Evolutionary conservation across 2,329 filamentous ascomycete genomes (phyloP), one percentile per base, ranked within the genome.

Genomic region (Ceratocystis eucalypticola): DNA sequence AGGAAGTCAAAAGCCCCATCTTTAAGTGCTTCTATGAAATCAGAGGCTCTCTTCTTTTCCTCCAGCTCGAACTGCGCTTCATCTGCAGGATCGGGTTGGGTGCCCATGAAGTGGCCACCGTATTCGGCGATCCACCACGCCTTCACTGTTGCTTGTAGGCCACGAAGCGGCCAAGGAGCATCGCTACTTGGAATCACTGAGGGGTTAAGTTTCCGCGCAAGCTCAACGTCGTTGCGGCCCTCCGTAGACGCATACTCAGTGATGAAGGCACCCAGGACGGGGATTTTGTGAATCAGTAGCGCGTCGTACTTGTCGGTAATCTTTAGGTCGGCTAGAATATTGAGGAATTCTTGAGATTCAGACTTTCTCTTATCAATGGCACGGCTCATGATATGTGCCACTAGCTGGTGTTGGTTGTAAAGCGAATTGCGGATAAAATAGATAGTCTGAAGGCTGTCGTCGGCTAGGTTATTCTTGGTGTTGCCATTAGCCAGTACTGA

Each of bases 91-190:
- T 82, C 79, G 44, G 84, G 81, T 22, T 84, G 82, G 71, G 87
- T 83, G 71, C 96, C 91, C 67, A 89, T 81, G 73, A 92, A 96
- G 80, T 91, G 89, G 2, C 91, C 90, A 70, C 89, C 94, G 76
- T 96, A 96, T 72, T 97, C 91, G 41, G 90, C 87, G 61, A 96
- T 82, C 94, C 94, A 99, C 82, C 89, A 91, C 3, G 88, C 84
- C 65, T 84, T 82, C 12, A 92, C 82, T 2, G 90, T 88, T 59
- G 92, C 89, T 71, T 92, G 88, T 12, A 97, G 81, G 70, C 87
- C 88, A 17, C 86, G 80, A 48, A 96, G 74, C 25, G 82, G 80
- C 89, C 91, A 96, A 17, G 81, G 77, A 53, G 87, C 79, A 68
- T 85, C 84, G 62, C 91, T 88, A 59, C 83, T 78, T 20, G 83